These are phyloP conservation scores for Naganishia friedmannii DNA, from an alignment of 768 basidiomycete genomes.

Conservation along the genomic window DNA sequence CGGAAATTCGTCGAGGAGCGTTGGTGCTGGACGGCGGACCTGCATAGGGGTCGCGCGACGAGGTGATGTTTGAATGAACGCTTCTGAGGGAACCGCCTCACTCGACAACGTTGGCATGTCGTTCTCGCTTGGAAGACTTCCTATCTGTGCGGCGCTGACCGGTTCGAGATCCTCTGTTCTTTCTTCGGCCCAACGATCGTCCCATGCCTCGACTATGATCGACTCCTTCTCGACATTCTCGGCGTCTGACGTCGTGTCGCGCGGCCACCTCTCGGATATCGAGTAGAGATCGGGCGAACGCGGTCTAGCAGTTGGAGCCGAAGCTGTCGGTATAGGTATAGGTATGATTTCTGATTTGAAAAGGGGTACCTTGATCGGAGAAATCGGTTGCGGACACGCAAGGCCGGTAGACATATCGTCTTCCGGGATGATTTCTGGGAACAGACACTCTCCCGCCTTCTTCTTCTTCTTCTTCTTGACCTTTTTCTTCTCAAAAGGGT, in stretches of 20 bases:
- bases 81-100: not conserved
- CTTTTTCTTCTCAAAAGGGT: conserved; percentile 5
- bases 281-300: not conserved
- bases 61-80: not conserved
- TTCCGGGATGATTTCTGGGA: conserved; percentile 10
- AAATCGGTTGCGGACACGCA: not conserved
- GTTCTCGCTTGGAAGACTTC: not conserved
- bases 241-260: not conserved
- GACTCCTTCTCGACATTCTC: conserved; percentile 8
- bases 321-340: not conserved
- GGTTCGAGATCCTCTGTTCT: not conserved
- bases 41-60: conserved; percentile 5
- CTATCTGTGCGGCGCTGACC: not conserved
- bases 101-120: not conserved
- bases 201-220: conserved; percentile 4
- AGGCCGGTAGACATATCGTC: not conserved
- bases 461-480: conserved; percentile 20
- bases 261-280: not conserved
- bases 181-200: not conserved
- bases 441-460: conserved; percentile 1
- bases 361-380: conserved; percentile 3
- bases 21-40: conserved; percentile 13
- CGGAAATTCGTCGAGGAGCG: conserved; percentile 14
- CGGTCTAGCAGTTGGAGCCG: not conserved
- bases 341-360: not conserved